These are phyloP conservation scores for Stachybotrys chlorohalonatus DNA, from an alignment of 2,329 filamentous ascomycete species.

Conservation along the genomic window DNA sequence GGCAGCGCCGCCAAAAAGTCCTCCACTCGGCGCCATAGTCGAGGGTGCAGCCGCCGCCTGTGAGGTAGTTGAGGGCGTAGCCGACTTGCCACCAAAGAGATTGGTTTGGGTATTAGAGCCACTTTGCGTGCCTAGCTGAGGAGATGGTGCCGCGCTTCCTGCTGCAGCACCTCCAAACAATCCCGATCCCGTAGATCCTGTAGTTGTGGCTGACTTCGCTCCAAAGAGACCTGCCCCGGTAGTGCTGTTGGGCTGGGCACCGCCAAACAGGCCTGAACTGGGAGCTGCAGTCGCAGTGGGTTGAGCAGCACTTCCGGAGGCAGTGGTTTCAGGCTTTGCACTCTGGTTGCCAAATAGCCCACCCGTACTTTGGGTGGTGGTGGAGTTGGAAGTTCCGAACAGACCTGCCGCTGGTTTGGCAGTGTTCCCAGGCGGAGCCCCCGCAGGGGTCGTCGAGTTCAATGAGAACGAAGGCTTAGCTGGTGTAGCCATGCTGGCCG, in stretches of 20 bases:
- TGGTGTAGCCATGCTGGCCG: constrained; percentile 23
- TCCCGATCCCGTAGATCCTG: constrained; percentile 13
- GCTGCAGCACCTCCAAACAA: constrained; percentile 14
- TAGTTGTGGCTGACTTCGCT: constrained; percentile 15
- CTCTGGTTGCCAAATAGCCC: not conserved
- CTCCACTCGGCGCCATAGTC: constrained; percentile 21
- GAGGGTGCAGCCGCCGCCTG: constrained; percentile 12
- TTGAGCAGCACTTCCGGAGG: constrained; percentile 1
- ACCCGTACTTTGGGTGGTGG: not conserved
- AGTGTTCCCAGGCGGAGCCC: constrained; percentile 37
- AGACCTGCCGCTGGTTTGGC: constrained; percentile 17
- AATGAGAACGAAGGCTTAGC: constrained; percentile 39
- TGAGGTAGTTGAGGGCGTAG: constrained; percentile 17
- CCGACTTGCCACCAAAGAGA: constrained; percentile 33
- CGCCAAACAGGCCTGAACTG: constrained; percentile 11
- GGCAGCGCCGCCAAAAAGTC: constrained; percentile 23
- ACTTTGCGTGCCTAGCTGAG: constrained; percentile 12
- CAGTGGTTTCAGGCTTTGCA: constrained; percentile 9
- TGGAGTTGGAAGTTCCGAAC: constrained; percentile 12
- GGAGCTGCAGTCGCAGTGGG: constrained; percentile 7
- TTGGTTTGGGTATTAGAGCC: constrained; percentile 11
- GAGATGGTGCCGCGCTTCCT: constrained; percentile 8
- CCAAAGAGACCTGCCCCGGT: constrained; percentile 18
- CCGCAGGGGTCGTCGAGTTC: constrained; percentile 46
- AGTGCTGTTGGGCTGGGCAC: constrained; percentile 7